Base-by-base conservation (phyloP, 2,329 filamentous ascomycete species). In the Calonectria leucothoes region DNA sequence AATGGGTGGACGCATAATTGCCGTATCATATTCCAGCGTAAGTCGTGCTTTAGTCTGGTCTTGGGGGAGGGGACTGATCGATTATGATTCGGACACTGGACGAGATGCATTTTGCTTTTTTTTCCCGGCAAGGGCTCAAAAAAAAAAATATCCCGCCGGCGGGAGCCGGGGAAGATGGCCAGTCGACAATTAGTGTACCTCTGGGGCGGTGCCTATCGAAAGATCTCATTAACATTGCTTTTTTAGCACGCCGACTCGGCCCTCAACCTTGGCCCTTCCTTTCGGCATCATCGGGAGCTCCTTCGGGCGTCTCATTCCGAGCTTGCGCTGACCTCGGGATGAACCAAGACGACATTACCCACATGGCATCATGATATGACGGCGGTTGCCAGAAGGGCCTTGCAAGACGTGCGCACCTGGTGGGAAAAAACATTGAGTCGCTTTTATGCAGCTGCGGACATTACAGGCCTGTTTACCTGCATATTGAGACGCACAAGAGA, bases 1-100 rank as follows among this genome's bases (percentile, higher is more conserved):
- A 68, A 73, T 72, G 74, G 70, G 65, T 66, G 59, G 55, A 75
- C 69, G 68, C 71, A 59, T 71, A 71, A 74, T 74, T 78, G 63
- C 72, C 69, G 74, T 66, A 68, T 45, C 49, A 66, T 31, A 39
- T 52, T 66, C 25, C 35, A 64, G 52, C 66, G 76, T 35, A 66
- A 65, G 64, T 70, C 61, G 69, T 72, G 52, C 27, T 63, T 76
- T 72, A 72, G 70, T 51, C 48, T 55, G 37, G 52, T 48, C 52
- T 49, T 37, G 31, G 68, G 39, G 51, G 65, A 42, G 66, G 55
- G 45, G 64, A 61, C 33, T 42, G 37, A 48, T 71, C 52, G 37
- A 68, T 66, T 65, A 31, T 23, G 51, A 66, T 31, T 39, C 31
- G 33, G 51, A 66, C 57, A 48, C 27, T 42, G 66, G 63, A 45